These are phyloP conservation scores for Rhazya stricta DNA, from an alignment of 257 asterid genomes.

Conservation along the genomic window DNA sequence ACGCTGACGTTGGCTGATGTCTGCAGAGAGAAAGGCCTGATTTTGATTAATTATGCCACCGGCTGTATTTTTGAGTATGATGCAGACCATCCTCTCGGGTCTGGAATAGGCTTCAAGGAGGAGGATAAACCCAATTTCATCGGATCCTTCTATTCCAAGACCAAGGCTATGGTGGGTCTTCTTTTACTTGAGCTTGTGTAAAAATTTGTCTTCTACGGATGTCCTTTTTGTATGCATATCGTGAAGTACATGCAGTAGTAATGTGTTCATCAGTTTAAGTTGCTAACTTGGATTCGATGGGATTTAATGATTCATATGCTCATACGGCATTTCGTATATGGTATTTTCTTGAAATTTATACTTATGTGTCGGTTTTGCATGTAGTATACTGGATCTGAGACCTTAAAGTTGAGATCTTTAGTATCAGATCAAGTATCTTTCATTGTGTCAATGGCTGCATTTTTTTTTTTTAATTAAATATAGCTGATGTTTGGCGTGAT, in stretches of 20 bases:
- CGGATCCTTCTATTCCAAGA: conserved; percentile 87
- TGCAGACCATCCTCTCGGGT: conserved; percentile 51
- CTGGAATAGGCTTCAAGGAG: conserved; percentile 80
- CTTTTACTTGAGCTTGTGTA: not conserved
- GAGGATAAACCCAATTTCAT: conserved; percentile 77
- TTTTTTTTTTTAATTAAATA: too few species aligned
- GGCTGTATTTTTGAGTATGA: conserved; percentile 86
- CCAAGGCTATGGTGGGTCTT: conserved; percentile 71
- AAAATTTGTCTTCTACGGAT: not conserved
- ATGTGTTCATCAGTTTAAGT: not conserved
- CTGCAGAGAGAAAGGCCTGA: conserved; percentile 55
- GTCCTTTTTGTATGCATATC: not conserved
- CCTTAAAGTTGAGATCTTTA: conserved; percentile 9
- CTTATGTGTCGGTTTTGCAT: not conserved
- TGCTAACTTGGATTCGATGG: not conserved
- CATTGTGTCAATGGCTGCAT: not conserved
- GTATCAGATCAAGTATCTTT: not conserved
- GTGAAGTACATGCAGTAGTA: not conserved
- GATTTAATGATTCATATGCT: not conserved
- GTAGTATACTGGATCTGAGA: conserved; percentile 16
- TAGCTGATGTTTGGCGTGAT: not conserved
- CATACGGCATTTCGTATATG: not conserved
- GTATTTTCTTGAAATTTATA: not conserved
- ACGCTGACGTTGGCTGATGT: conserved; percentile 82
- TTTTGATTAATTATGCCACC: conserved; percentile 70